Evolutionary conservation across 2,329 filamentous ascomycete genomes (phyloP), one percentile per base, ranked within the genome.

Genomic region (Colletotrichum karsti): DNA sequence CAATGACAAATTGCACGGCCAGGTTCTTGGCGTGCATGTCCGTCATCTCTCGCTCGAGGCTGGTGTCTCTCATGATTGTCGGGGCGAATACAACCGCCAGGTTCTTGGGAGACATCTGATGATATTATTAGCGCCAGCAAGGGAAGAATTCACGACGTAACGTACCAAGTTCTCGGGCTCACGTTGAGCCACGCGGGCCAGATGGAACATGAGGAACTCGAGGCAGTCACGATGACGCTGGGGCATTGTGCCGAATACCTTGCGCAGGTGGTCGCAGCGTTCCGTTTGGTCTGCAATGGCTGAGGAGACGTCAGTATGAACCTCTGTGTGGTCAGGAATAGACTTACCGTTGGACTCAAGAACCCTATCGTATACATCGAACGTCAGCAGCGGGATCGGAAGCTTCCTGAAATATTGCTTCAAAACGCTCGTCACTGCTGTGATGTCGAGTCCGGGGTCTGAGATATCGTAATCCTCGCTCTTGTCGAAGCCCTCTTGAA

Each of bases 401-500:
- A 98, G 85, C 80, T 95, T 96, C 73, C 96, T 90, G 88, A 99
- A 97, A 78, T 98, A 99, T 79, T 98, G 95, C 83, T 99, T 99
- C 74, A 99, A 82, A 20, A 95, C 93, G 76, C 94, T 97, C 2
- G 96, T 98, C 63, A 99, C 94, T 12, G 96, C 94, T 63, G 97
- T 97, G 70, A 99, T 98, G 78, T 99, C 96, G 61, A 98, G 87
- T 72, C 94, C 92, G 1, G 94, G 93, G 74, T 98, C 96, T 3
- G 94, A 97, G 65, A 99, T 97, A 77, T 98, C 95, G 77, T 90
- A 96, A 75, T 95, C 93, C 71, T 92, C 88, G 67, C 89, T 91
- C 78, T 91, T 92, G 78, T 98, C 95, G 77, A 99, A 98, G 12
- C 95, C 94, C 72, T 95, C 93, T 75, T 95, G 93, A 73, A 99